Conservation (phyloP, 441 rosid species). For the Bocquillonia castaneifolia region DNA sequence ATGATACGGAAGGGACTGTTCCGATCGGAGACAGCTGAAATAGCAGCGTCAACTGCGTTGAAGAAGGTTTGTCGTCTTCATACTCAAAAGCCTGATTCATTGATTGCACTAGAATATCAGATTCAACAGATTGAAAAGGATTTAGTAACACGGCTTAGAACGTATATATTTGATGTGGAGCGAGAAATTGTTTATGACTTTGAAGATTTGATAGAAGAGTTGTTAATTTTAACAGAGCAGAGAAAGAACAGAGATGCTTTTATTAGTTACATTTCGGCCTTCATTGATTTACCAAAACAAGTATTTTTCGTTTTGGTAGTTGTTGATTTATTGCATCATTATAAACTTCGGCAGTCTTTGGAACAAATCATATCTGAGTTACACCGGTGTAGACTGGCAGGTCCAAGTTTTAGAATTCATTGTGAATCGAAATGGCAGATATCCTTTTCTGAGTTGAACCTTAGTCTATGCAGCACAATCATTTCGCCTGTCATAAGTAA, state of each 20-base stretch:
- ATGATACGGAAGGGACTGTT: too few species aligned
- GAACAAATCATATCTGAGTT: background rate
- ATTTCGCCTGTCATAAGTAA: background rate
- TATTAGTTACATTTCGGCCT: background rate
- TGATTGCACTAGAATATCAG: background rate
- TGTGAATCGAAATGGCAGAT: too few species aligned
- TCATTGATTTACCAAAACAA: background rate
- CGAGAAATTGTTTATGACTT: background rate
- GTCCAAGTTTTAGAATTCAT: too few species aligned
- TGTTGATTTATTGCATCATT: background rate
- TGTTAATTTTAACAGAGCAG: background rate
- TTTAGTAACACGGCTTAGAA: background rate
- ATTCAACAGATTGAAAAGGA: background rate
- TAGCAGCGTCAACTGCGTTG: too few species aligned
- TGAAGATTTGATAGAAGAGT: background rate
- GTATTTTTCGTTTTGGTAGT: background rate
- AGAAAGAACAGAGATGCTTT: background rate
- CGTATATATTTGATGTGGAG: background rate
- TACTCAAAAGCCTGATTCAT: background rate
- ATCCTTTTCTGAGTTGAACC: background rate
- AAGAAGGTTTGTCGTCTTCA: too few species aligned
- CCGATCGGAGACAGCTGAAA: too few species aligned
- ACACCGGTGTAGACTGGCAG: background rate
- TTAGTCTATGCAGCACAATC: background rate
- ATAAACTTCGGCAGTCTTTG: background rate